A percentile compares a stretch with the other conserved stretches of the same genome.
Conservation (phyloP, 2,329 filamentous ascomycete genomes). For the Neocucurbitaria cava region DNA sequence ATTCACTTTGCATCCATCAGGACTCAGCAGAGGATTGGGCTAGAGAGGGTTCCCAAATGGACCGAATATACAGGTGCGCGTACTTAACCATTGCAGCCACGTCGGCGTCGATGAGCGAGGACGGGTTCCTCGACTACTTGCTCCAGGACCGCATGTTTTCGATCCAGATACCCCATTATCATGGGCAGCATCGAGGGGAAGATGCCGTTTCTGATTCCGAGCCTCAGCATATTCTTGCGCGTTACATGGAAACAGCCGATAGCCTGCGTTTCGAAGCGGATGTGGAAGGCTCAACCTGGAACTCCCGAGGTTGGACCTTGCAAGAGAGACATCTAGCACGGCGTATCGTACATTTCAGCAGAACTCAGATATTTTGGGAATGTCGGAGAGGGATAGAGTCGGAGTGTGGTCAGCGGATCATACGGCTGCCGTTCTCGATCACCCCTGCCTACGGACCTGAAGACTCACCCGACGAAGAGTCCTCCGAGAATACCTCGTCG, state of each 20-base stretch:
- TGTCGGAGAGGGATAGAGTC: neutral
- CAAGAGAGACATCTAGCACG: constrained; percentile 5
- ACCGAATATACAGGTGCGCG: constrained; percentile 14
- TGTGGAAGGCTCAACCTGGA: neutral
- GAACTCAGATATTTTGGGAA: constrained; percentile 4
- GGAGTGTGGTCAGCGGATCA: constrained; percentile 2
- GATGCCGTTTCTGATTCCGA: too few relatives aligned
- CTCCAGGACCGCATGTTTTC: constrained; percentile 1
- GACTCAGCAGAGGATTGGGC: constrained; percentile 20
- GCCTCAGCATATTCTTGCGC: neutral
- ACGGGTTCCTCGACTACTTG: constrained; percentile 6
- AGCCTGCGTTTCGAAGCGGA: neutral
- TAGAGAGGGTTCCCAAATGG: constrained; percentile 17
- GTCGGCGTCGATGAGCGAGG: neutral
- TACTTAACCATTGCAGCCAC: constrained; percentile 15
- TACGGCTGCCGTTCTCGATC: neutral
- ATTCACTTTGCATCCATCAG: constrained; percentile 24
- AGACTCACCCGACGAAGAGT: neutral
- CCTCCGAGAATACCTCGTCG: neutral
- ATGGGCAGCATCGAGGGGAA: neutral
- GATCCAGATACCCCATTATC: neutral
- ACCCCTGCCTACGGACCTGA: neutral
- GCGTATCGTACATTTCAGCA: constrained; percentile 1
- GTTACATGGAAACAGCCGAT: neutral
- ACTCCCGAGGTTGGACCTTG: constrained; percentile 2